Base-by-base conservation (phyloP, 1,139 yeast genomes). In the Hansenula lynferdii region DNA sequence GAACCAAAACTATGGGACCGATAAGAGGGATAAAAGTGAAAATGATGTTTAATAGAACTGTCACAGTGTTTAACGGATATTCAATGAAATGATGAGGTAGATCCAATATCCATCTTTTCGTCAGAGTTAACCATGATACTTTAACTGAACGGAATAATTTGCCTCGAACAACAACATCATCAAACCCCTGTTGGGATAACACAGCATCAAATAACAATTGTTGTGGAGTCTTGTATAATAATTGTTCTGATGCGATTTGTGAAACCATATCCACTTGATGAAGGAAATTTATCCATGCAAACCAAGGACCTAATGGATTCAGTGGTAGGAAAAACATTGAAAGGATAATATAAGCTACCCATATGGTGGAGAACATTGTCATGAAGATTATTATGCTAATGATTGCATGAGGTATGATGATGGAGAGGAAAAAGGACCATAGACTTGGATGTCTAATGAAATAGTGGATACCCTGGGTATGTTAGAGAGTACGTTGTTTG, bases 171-270 rank as follows among this genome's bases (percentile, higher is more conserved):
- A 79, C 75, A 19, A 75, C 57, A 42, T 72, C 72, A 42, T 72
- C 73, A 21, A 68, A 55, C 27, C 72, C 72, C 47, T 80, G 77
- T 37, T 64, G 60, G 28, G 69, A 61, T 35, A 84, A 51, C 0
- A 81, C 72, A 8, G 69, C 67, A 49, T 83, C 90, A 55, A 82
- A 83, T 2, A 80, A 64, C 28, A 65, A 57, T 22, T 64, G 64
- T 42, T 80, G 70, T 6, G 85, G 77, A 10, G 67, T 66, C 0
- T 87, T 85, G 54, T 80, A 63, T n/a, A 82, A 58, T 4, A 77
- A 45, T 24, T 64, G 51, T n/a, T 69, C 66, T 6, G 77, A 69
- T 6, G 80, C 49, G 28, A 75, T 61, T n/a, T 68, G 64, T 3
- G 85, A 69, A 9, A 79, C 58, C 27, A 70, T 64, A 5, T 72